Base-by-base conservation (phyloP, 1,284 basidiomycete species). In the Schizophyllum commune region DNA sequence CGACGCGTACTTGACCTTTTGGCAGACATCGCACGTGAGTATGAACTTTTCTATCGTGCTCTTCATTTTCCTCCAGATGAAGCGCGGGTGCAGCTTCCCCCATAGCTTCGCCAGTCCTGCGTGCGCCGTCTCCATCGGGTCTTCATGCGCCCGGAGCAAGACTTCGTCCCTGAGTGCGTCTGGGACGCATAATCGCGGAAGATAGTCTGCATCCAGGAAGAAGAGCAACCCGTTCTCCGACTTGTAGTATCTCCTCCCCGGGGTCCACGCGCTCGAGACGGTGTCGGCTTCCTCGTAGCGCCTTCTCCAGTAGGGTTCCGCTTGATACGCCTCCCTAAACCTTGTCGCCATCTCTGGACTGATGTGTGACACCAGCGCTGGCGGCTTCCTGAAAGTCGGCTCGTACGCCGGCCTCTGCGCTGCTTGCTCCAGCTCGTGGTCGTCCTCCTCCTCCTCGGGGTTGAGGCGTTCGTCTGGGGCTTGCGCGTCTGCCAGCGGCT, bases 21-120 rank as follows among this genome's bases (percentile, higher is more conserved):
- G 73, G 64, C 79, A 81, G 4, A 72, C 64, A 33, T 74, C 72
- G 63, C 79, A 80, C 0, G 69, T 67, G 11, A 53, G 27, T 11
- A 66, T 62, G 61, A 68, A 77, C 13, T 55, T 19, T 9, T 65
- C 62, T 5, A 74, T 66, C 56, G 73, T 68, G n/a, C 60, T 52
- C 1, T 61, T 64, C 72, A 77, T 72, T 5, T 55, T 51, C 2
- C 71, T 73, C 77, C 75, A 79, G 60, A 68, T 75, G 59, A 62
- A 62, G 6, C 56, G 51, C 21, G 55, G 56, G 4, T 51, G 9
- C 6, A 62, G 55, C 1, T 58, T 20, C 7, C 11, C 13, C 11
- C 51, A n/a, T n/a, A 62, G 56, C 22, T 62, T 62, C 2, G 11
- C 17, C 7, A 55, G 51, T 1, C 59, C 59, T 1, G 59, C 57